A percentile compares a stretch with the other conserved stretches of the same genome.
Evolutionary conservation across 768 basidiomycete species (phyloP).

Genomic region (Botryobasidium botryosum): DNA sequence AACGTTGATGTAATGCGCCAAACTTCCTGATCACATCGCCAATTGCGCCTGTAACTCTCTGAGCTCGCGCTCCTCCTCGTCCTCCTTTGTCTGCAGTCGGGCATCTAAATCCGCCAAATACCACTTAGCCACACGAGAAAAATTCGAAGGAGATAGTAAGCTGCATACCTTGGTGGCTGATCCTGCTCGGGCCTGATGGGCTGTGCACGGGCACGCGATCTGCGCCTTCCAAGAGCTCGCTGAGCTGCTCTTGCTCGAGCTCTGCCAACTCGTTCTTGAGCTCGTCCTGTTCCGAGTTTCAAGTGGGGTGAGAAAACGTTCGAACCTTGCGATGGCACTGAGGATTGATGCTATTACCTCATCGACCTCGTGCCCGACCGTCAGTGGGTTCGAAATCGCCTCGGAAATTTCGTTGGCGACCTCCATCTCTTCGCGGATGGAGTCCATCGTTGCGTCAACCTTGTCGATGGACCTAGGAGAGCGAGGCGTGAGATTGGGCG

Average conservation of each 20-base stretch:
- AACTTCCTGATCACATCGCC: constrained; percentile 47
- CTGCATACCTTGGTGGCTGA: constrained; percentile 32
- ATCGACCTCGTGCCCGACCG: constrained; percentile 41
- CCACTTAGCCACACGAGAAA: not conserved
- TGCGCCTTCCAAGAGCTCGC: constrained; percentile 68
- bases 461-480: constrained; percentile 58
- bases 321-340: not conserved
- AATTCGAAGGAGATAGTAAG: not conserved
- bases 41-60: constrained; percentile 74
- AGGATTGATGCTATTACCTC: constrained; percentile 50
- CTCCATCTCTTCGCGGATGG: constrained; percentile 79
- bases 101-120: too few relatives aligned
- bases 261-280: constrained; percentile 67
- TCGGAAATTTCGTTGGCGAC: constrained; percentile 86
- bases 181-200: constrained; percentile 34
- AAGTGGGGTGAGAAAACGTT: constrained; percentile 1
- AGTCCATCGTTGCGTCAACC: constrained; percentile 79
- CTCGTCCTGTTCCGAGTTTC: too few relatives aligned
- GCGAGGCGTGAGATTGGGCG: not conserved
- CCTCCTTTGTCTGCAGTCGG: constrained; percentile 39
- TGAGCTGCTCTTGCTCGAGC: constrained; percentile 75
- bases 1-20: too few relatives aligned
- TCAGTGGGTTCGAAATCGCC: constrained; percentile 58
- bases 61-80: constrained; percentile 85
- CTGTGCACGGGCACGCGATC: constrained; percentile 80